These are phyloP conservation scores for Artemisia annua DNA, from an alignment of 129 eudicot genomes.

Conservation along the genomic window DNA sequence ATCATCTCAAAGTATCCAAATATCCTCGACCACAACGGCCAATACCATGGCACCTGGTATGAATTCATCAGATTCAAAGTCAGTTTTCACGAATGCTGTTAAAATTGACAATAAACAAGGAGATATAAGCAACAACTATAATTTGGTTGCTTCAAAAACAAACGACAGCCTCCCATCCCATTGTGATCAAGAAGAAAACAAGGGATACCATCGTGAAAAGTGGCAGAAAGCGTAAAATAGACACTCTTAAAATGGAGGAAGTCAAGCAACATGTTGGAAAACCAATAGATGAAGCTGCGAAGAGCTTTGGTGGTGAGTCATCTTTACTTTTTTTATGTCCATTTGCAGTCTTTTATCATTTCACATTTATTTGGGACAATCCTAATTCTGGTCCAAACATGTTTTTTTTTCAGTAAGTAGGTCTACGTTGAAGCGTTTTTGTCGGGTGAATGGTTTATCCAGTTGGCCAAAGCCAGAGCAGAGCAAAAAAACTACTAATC, in stretches of 20 bases:
- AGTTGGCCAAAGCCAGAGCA: neutral
- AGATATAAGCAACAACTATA: neutral
- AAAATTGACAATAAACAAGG: neutral
- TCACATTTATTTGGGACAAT: neutral
- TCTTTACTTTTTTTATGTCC: too few relatives aligned
- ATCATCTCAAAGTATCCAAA: neutral
- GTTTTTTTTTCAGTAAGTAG: neutral
- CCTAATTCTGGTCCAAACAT: neutral
- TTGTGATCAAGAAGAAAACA: neutral
- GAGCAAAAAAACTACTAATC: neutral
- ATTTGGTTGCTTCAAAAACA: neutral
- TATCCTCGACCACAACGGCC: neutral
- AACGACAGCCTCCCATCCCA: neutral
- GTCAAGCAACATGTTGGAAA: constrained; percentile 10
- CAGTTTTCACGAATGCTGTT: neutral
- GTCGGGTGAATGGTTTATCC: too few relatives aligned
- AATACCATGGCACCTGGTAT: neutral
- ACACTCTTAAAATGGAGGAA: constrained; percentile 1
- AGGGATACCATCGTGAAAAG: neutral
- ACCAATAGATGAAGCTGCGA: constrained; percentile 8
- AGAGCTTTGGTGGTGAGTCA: neutral
- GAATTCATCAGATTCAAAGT: neutral
- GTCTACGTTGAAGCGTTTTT: too few relatives aligned
- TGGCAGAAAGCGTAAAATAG: constrained; percentile 1
- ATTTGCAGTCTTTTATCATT: neutral